Conservation (phyloP, 2,329 filamentous ascomycete genomes). For the Diaporthe humulicola region DNA sequence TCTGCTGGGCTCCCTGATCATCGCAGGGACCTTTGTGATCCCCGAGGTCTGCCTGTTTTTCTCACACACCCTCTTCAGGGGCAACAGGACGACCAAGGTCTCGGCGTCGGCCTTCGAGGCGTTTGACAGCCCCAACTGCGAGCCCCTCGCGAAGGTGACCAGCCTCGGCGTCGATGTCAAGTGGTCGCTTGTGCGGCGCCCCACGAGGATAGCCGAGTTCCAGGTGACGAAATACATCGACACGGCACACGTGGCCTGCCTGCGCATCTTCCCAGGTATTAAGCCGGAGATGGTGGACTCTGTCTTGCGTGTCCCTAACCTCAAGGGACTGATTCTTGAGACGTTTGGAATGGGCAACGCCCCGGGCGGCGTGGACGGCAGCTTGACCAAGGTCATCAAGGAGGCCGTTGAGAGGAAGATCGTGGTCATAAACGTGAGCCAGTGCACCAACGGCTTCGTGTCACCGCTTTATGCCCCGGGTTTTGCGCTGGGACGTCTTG, state of each 20-base stretch:
- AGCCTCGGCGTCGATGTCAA: slow-evolving; percentile 84
- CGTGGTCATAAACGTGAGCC: slow-evolving; percentile 90
- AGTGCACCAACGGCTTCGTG: slow-evolving; percentile 85
- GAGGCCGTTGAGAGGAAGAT: slow-evolving; percentile 84
- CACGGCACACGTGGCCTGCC: slow-evolving; percentile 89
- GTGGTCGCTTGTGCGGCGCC: slow-evolving; percentile 82
- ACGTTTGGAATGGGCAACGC: slow-evolving; percentile 94
- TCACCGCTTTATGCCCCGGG: slow-evolving; percentile 83
- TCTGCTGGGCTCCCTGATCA: slow-evolving; percentile 86
- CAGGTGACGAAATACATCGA: slow-evolving; percentile 81
- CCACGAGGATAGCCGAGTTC: slow-evolving; percentile 81
- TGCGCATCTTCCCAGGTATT: slow-evolving; percentile 93
- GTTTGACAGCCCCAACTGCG: slow-evolving; percentile 89
- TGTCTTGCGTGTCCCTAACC: slow-evolving; percentile 80
- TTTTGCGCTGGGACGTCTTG: slow-evolving; percentile 82
- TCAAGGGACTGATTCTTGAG: slow-evolving; percentile 87
- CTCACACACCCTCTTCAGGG: slow-evolving; percentile 89
- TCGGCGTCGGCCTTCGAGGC: slow-evolving; percentile 89
- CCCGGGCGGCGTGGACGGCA: slow-evolving; percentile 83
- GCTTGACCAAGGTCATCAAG: slow-evolving; percentile 81
- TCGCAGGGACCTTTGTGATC: slow-evolving; percentile 92
- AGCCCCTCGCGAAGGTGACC: slow-evolving; percentile 84
- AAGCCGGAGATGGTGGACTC: slow-evolving; percentile 93
- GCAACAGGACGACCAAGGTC: slow-evolving; percentile 89
- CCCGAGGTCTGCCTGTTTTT: slow-evolving; percentile 96